Base-by-base conservation (phyloP, 176 grass and related monocot genomes). In the Avena insularis region DNA sequence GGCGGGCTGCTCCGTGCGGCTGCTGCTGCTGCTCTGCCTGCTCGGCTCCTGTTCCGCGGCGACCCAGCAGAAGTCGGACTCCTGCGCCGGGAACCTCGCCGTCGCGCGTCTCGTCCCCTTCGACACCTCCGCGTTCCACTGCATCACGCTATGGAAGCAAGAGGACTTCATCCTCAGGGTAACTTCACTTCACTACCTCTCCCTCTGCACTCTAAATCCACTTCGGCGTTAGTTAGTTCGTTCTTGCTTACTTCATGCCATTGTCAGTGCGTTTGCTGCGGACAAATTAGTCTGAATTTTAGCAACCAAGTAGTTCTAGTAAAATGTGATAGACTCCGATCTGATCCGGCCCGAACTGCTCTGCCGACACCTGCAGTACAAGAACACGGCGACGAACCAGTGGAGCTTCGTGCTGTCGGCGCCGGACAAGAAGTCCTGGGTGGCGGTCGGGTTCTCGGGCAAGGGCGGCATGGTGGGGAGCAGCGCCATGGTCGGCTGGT, bases 341-440 rank as follows among this genome's bases (percentile, higher is more conserved):
- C 84, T 83, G 68, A 82, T 67, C 45, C 67, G 68, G 79, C 63
- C 45, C 67, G 11, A 63, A 69, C 14, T 43, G 2, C 20, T 23
- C 48, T 49, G 15, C 25, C 74, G 81, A 2, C 17, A 49, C 9
- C 11, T 47, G 46, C 96, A 99, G 97, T 96, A 90, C 79, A 93
- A 86, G 81, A 96, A 96, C 82, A 86, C 92, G 6, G 91, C 87
- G 35, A 66, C 86, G 43, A 93, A 80, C 84, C 62, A 86, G 13
- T 99, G 97, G 97, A 93, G 97, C 85, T 99, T 93, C 78, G 81
- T 99, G n/a, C 82, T 99, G 6, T 99, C 97, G 77, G 92, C 94
- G 65, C 90, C 94, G 6, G 78, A 99, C 87, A 86, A 77, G 53
- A 72, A 88, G 11, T 75, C 97, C 27, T 99, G 93, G 87, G 72